Conservation (phyloP, 768 basidiomycete genomes). For the Sarcodon aspratus region DNA sequence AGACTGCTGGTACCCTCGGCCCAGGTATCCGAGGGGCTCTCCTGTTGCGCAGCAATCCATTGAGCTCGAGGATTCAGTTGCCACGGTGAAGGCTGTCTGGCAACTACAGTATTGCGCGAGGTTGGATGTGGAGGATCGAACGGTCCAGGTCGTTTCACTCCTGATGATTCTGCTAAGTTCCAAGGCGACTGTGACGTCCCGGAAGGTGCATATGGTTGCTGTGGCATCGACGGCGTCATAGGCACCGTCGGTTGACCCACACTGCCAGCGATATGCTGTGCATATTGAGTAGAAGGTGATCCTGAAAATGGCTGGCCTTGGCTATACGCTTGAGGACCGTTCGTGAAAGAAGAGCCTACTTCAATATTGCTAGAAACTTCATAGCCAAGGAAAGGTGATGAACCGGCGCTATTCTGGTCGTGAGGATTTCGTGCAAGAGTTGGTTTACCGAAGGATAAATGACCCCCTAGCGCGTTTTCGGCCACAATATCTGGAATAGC, state of each 20-base stretch:
- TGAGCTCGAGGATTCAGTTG: constrained; percentile 6
- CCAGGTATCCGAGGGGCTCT: constrained; percentile 46
- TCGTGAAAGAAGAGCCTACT: no score
- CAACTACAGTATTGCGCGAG: constrained; percentile 21
- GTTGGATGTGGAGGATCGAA: constrained; percentile 35
- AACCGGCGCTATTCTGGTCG: no score
- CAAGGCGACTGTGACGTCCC: constrained; percentile 24
- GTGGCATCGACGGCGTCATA: not conserved
- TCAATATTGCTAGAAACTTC: no score
- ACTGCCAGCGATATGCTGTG: no score
- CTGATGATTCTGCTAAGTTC: constrained; percentile 18
- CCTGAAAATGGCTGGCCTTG: no score
- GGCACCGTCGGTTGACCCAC: not conserved
- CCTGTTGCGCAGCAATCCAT: constrained; percentile 12
- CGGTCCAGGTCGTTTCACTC: constrained; percentile 22
- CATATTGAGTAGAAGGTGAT: no score
- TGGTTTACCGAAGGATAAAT: no score
- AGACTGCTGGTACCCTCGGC: constrained; percentile 35
- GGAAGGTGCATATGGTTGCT: not conserved
- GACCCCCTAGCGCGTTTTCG: no score
- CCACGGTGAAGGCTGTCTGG: constrained; percentile 10
- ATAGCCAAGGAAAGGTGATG: no score
- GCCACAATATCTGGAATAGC: no score
- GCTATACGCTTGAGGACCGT: no score
- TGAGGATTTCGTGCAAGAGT: no score